phyloP scores from a whole-genome alignment of 2,329 filamentous ascomycete species.

The Cordyceps pruinosa region DNA sequence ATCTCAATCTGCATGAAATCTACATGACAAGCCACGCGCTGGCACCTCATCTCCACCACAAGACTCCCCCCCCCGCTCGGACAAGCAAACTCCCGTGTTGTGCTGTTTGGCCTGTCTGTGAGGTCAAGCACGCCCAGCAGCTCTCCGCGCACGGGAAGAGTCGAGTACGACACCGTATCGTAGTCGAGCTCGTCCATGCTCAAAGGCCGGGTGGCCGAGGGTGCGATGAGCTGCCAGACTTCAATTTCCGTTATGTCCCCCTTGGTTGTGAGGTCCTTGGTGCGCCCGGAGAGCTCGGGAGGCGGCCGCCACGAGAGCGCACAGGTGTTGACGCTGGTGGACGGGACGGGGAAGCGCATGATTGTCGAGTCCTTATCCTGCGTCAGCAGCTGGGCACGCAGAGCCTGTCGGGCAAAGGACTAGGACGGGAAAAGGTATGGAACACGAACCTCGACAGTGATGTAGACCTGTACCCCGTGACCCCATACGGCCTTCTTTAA shows the following conservation, averaged over 20 bases:
- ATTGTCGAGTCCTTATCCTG: not conserved
- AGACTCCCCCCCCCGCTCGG: not conserved
- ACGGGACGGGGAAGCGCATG: not conserved
- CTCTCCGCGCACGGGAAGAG: constrained; percentile 8
- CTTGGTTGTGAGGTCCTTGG: constrained; percentile 6
- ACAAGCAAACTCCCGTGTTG: not conserved
- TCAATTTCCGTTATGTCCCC: constrained; percentile 7
- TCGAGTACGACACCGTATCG: constrained; percentile 8
- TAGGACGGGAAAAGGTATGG: not conserved
- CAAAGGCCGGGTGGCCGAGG: not conserved
- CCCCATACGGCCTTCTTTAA: constrained; percentile 3
- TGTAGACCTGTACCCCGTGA: not conserved
- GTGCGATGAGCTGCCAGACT: constrained; percentile 6
- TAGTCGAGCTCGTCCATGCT: constrained; percentile 9
- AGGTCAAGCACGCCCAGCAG: constrained; percentile 8
- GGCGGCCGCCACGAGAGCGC: not conserved
- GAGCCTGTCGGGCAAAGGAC: not conserved
- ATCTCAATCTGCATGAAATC: constrained; percentile 9
- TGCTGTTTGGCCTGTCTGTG: not conserved
- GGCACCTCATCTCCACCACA: constrained; percentile 9
- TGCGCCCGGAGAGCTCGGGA: not conserved
- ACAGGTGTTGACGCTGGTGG: not conserved
- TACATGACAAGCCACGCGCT: constrained; percentile 10
- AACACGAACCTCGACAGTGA: constrained; percentile 4
- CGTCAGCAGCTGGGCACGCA: not conserved